These are phyloP conservation scores for Chlamydomonas sphaeroides DNA, from an alignment of 139 green algal genomes.

Conservation along the genomic window DNA sequence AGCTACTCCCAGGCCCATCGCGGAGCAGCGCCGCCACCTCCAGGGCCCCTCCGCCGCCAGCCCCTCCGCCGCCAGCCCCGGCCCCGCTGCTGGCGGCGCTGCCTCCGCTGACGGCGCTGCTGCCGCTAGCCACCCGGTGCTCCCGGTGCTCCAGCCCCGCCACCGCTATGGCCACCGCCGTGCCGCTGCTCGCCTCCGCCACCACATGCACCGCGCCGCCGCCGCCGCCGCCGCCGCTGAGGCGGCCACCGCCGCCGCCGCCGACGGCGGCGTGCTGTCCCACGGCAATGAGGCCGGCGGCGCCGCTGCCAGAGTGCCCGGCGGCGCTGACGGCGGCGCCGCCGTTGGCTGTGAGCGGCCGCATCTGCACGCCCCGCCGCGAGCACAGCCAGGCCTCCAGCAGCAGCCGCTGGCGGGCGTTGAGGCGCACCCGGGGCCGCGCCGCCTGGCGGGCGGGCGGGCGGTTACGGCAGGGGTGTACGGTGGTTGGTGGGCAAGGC, in stretches of 20 bases:
- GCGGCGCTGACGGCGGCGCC: background rate
- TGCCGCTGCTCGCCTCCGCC: background rate
- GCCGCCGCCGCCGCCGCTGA: background rate
- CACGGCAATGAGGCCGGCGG: too few relatives aligned
- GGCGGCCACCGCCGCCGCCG: background rate
- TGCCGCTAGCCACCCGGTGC: too few relatives aligned
- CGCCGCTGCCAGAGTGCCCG: too few relatives aligned
- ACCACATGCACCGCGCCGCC: background rate
- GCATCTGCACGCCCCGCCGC: slow-evolving; percentile 22
- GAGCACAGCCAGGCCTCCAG: slow-evolving; percentile 30
- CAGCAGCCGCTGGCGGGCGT: slow-evolving; percentile 17
- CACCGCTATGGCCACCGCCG: too few relatives aligned
- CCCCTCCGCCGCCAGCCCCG: background rate
- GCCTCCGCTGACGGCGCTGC: background rate
- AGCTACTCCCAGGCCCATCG: too few relatives aligned
- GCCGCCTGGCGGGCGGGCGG: too few relatives aligned
- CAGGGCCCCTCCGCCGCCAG: background rate
- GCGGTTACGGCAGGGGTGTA: too few relatives aligned
- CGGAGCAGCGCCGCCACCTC: background rate
- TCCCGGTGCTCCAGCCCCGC: too few relatives aligned
- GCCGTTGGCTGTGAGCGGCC: background rate
- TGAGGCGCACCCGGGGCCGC: slow-evolving; percentile 19
- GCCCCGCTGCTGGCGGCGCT: background rate
- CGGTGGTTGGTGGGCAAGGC: too few relatives aligned
- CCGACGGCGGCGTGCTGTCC: background rate